These are phyloP conservation scores for Rauvolfia tetraphylla DNA, from an alignment of 257 asterid species.

Conservation along the genomic window DNA sequence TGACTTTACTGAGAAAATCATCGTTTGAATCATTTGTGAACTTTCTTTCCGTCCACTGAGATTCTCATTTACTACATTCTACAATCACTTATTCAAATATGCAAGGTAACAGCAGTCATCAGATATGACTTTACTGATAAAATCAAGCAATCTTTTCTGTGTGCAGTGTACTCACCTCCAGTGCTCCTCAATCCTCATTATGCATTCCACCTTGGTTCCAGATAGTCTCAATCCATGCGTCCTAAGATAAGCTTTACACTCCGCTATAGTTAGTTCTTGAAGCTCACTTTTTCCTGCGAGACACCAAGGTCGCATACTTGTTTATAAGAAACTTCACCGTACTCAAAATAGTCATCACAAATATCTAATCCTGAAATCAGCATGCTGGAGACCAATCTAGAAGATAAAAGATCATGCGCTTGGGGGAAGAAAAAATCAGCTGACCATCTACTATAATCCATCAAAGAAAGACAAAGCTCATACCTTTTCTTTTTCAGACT, in stretches of 20 bases:
- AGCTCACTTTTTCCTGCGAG: slow-evolving; percentile 38
- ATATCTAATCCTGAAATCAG: not conserved
- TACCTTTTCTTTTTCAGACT: not conserved
- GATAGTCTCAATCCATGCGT: slow-evolving; percentile 57
- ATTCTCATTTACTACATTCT: not conserved
- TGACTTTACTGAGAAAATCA: not conserved
- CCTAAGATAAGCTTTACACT: slow-evolving; percentile 58
- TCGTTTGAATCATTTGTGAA: not conserved
- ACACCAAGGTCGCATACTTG: not conserved
- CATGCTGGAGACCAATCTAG: not conserved
- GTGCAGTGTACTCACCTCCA: slow-evolving; percentile 40
- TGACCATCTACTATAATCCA: not conserved
- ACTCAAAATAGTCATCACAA: not conserved
- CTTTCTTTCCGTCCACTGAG: not conserved
- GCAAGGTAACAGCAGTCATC: not conserved
- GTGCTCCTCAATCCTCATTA: slow-evolving; percentile 62
- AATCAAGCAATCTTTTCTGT: not conserved
- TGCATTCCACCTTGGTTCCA: slow-evolving; percentile 61
- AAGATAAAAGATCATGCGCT: not conserved
- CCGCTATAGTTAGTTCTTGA: slow-evolving; percentile 39
- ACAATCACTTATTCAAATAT: not conserved
- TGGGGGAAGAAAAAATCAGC: not conserved
- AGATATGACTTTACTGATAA: not conserved
- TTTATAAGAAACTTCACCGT: not conserved
- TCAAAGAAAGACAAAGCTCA: not conserved